Percentiles rank a stretch among this genome's conserved stretches.
Conservation (phyloP, 23 red algal genomes). For the Chondrus crispus region DNA sequence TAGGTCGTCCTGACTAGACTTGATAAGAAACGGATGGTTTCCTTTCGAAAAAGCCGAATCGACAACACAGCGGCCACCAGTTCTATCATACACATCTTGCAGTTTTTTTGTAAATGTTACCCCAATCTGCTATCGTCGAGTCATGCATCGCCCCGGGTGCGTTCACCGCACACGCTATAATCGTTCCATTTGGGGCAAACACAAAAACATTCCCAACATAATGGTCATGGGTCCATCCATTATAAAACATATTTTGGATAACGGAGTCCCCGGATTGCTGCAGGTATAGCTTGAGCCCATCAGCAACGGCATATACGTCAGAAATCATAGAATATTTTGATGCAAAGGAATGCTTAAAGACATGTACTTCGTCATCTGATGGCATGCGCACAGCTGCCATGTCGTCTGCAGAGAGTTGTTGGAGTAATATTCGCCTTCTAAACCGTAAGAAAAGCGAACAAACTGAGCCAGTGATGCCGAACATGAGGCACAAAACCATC, state of each 20-base stretch:
- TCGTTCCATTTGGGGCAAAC: constrained; percentile 24
- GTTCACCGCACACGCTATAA: background rate
- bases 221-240: background rate
- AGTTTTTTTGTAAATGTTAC: background rate
- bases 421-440: constrained; percentile 1
- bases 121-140: background rate
- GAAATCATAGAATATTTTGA: background rate
- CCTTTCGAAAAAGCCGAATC: constrained; percentile 5
- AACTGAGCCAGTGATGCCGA: constrained; percentile 7
- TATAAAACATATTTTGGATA: constrained; percentile 8
- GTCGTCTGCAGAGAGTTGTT: background rate
- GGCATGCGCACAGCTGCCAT: background rate
- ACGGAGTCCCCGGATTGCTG: background rate
- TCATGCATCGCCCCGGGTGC: constrained; percentile 5
- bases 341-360: background rate
- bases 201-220: constrained; percentile 16
- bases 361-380: background rate
- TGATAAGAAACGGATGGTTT: constrained; percentile 3
- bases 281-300: constrained; percentile 9
- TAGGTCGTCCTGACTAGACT: background rate
- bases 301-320: background rate
- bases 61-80: background rate
- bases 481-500: constrained; percentile 12
- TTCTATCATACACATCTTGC: background rate
- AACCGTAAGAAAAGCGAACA: constrained; percentile 25